phyloP scores from a whole-genome alignment of 2,329 filamentous ascomycete species.

The Fusarium burgessii region DNA sequence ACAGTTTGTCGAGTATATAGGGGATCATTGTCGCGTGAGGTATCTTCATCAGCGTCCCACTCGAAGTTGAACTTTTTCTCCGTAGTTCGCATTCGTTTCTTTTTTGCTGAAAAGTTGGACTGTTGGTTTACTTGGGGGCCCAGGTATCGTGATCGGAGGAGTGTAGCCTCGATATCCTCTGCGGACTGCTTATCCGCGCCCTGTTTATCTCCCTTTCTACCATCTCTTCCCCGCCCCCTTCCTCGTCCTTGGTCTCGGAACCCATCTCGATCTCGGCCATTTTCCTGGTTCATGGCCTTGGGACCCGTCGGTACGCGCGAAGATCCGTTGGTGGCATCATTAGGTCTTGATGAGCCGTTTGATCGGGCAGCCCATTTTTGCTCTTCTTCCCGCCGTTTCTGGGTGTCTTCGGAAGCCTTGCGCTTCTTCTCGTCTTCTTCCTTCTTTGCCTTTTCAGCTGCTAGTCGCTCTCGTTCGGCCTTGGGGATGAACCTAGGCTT shows the following conservation, averaged over 20 bases:
- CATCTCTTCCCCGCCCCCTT: conserved; percentile 52
- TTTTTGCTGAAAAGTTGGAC: conserved; percentile 92
- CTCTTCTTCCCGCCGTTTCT: conserved; percentile 77
- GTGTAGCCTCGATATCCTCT: conserved; percentile 77
- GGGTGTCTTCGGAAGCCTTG: conserved; percentile 68
- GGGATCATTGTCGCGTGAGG: conserved; percentile 75
- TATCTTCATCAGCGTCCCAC: conserved; percentile 96
- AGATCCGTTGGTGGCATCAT: conserved; percentile 44
- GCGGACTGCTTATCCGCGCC: conserved; percentile 56
- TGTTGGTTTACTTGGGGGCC: conserved; percentile 85
- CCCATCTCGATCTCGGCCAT: conserved; percentile 43
- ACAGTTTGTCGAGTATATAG: conserved; percentile 66
- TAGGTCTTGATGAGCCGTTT: conserved; percentile 45
- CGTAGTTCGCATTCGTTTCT: conserved; percentile 91
- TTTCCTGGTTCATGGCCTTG: conserved; percentile 69
- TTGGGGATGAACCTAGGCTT: conserved; percentile 92
- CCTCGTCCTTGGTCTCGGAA: conserved; percentile 23
- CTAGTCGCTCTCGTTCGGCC: conserved; percentile 82
- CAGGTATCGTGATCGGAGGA: conserved; percentile 88
- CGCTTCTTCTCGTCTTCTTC: conserved; percentile 69
- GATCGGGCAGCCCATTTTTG: conserved; percentile 51
- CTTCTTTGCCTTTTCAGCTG: conserved; percentile 81
- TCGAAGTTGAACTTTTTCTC: conserved; percentile 99
- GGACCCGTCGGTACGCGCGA: conserved; percentile 75
- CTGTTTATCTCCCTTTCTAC: conserved; percentile 53